phyloP scores from a whole-genome alignment of 2,329 filamentous ascomycete species.

The Sclerotinia nivalis region DNA sequence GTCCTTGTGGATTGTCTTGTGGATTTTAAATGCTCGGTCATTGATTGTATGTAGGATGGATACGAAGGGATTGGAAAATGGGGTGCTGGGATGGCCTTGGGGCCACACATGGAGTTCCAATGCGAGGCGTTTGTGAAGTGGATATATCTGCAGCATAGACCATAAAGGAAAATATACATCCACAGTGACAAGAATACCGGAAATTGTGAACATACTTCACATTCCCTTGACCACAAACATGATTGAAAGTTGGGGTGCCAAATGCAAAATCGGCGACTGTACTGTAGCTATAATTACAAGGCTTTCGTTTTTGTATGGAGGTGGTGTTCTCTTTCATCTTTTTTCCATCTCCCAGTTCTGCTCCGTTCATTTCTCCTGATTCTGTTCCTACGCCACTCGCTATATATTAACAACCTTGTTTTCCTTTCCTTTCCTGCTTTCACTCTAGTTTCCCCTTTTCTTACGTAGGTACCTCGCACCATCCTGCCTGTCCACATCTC shows the following conservation, averaged over 20 bases:
- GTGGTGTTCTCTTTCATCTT: background rate
- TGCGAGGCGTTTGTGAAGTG: background rate
- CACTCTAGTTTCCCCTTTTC: background rate
- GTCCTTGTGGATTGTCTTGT: conserved; percentile 11
- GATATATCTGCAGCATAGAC: conserved; percentile 2
- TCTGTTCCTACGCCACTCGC: conserved; percentile 1
- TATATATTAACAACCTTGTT: conserved; percentile 14
- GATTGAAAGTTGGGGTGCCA: background rate
- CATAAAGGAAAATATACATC: background rate
- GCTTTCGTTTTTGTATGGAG: background rate
- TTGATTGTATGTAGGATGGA: conserved; percentile 1
- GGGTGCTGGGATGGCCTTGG: background rate
- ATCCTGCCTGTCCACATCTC: background rate
- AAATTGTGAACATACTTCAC: background rate
- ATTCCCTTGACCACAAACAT: background rate
- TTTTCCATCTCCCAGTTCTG: background rate
- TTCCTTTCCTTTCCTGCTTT: background rate
- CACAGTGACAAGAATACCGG: background rate
- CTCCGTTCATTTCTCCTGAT: background rate
- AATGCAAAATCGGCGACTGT: background rate
- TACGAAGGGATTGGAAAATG: background rate
- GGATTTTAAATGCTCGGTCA: background rate
- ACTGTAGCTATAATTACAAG: conserved; percentile 4
- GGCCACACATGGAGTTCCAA: background rate
- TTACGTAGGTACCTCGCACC: background rate